Conservation (phyloP, 73 alveolate species). For the Symbiodinium pilosum region DNA sequence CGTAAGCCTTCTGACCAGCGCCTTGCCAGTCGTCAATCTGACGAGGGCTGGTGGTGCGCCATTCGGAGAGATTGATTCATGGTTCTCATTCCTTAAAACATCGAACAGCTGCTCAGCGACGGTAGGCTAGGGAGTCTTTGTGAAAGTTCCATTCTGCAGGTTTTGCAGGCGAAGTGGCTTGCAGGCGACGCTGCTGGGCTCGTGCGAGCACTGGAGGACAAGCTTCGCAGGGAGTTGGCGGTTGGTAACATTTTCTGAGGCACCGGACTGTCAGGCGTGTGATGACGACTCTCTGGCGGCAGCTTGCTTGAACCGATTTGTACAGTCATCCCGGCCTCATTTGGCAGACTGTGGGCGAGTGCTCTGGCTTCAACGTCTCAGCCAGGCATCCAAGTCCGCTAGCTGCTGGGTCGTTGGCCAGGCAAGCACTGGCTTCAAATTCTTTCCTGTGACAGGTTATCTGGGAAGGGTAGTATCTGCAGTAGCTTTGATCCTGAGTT, state of each 20-base stretch:
- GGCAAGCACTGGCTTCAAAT: background rate
- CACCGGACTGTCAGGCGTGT: conserved; percentile 55
- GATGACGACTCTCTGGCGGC: conserved; percentile 43
- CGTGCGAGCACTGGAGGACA: conserved; percentile 30
- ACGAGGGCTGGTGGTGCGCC: conserved; percentile 88
- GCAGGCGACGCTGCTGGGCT: conserved; percentile 29
- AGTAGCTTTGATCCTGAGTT: too few relatives aligned
- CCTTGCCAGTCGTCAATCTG: background rate
- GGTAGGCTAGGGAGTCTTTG: background rate
- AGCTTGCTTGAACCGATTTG: conserved; percentile 46
- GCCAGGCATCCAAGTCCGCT: conserved; percentile 10
- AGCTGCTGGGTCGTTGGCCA: background rate
- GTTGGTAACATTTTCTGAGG: too few relatives aligned
- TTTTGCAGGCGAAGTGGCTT: conserved; percentile 22
- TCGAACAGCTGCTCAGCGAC: background rate
- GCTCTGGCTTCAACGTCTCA: background rate
- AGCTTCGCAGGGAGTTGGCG: background rate
- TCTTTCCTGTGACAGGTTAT: background rate
- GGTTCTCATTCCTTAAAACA: too few relatives aligned
- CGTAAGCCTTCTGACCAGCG: conserved; percentile 26
- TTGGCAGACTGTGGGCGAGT: background rate
- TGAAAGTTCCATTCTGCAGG: too few relatives aligned
- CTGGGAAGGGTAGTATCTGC: too few relatives aligned
- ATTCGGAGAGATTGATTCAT: conserved; percentile 19
- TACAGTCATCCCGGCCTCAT: background rate